Percentiles rank a stretch among this genome's conserved stretches.
phyloP scores from a whole-genome alignment of 169 alveolate species.

The Babesia ovis region DNA sequence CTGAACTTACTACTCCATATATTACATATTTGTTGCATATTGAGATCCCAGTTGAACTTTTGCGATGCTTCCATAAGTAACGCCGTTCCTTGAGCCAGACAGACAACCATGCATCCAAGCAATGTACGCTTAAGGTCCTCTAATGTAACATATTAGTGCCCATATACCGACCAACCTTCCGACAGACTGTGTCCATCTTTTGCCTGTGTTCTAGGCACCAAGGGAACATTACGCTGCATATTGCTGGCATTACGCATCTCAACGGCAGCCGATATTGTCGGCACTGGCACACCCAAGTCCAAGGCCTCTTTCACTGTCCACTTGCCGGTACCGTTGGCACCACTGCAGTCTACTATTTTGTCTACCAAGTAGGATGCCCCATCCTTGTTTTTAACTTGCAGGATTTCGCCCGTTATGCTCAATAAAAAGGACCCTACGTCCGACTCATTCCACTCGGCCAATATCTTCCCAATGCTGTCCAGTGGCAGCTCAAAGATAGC shows the following conservation, averaged over 20 bases:
- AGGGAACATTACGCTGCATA: conserved; percentile 33
- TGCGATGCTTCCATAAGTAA: conserved; percentile 74
- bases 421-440: conserved; percentile 75
- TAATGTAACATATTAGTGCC: conserved; percentile 4
- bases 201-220: conserved; percentile 20
- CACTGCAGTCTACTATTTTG: conserved; percentile 74
- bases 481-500: conserved; percentile 15
- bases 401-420: conserved; percentile 75
- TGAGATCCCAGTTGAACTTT: conserved; percentile 73
- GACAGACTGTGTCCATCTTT: conserved; percentile 14
- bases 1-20: conserved; percentile 78
- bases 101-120: conserved; percentile 70
- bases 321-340: conserved; percentile 85
- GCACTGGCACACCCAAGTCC: conserved; percentile 82
- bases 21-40: conserved; percentile 71
- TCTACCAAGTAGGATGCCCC: conserved; percentile 76
- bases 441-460: conserved; percentile 62
- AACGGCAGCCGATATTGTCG: conserved; percentile 82
- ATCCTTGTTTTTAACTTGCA: conserved; percentile 70
- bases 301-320: conserved; percentile 85
- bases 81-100: conserved; percentile 81
- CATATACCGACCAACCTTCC: conserved; percentile 8
- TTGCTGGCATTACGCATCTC: conserved; percentile 77
- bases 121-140: conserved; percentile 71
- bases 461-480: conserved; percentile 44